Conservation (phyloP, 2,329 filamentous ascomycete genomes). For the Colletotrichum cordylinicola region DNA sequence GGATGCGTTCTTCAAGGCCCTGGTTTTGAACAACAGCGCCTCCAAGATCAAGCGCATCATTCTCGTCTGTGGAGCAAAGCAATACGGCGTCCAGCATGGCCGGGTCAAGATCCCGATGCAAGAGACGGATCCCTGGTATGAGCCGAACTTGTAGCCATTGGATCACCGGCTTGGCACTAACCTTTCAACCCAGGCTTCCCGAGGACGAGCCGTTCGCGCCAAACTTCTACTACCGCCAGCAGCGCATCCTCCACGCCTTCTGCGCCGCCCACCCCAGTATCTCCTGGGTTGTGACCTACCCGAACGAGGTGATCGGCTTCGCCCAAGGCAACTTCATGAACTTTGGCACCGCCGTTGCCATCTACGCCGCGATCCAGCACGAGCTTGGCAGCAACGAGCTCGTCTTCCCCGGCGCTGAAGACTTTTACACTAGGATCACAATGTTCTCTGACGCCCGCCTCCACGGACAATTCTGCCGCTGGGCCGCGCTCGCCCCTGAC, state of each 20-base stretch:
- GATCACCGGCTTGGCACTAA: conserved; percentile 25
- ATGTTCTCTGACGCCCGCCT: conserved; percentile 35
- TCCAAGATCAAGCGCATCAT: conserved; percentile 49
- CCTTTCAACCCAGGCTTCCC: conserved; percentile 30
- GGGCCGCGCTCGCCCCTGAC: conserved; percentile 18
- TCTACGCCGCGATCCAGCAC: conserved; percentile 43
- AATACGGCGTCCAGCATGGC: conserved; percentile 59
- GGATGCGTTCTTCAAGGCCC: conserved; percentile 50
- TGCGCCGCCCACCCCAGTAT: conserved; percentile 9
- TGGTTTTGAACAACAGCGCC: conserved; percentile 44
- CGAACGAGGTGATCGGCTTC: conserved; percentile 37
- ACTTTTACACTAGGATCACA: conserved; percentile 39
- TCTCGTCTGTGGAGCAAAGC: conserved; percentile 53
- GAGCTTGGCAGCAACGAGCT: conserved; percentile 36
- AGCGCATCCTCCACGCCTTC: conserved; percentile 42
- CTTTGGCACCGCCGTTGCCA: conserved; percentile 39
- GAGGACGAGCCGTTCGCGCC: conserved; percentile 28
- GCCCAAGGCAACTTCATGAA: conserved; percentile 45
- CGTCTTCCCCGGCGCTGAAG: conserved; percentile 37
- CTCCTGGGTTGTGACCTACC: conserved; percentile 35
- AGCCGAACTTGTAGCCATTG: background rate
- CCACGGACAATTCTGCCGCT: conserved; percentile 30
- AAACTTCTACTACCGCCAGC: conserved; percentile 59
- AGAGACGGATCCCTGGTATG: conserved; percentile 43
- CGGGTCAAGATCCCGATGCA: conserved; percentile 50